Percentiles rank a stretch among this genome's conserved stretches.
These are phyloP conservation scores for Maudiozyma serrabonitensis DNA, from an alignment of 805 yeast species.

Conservation along the genomic window DNA sequence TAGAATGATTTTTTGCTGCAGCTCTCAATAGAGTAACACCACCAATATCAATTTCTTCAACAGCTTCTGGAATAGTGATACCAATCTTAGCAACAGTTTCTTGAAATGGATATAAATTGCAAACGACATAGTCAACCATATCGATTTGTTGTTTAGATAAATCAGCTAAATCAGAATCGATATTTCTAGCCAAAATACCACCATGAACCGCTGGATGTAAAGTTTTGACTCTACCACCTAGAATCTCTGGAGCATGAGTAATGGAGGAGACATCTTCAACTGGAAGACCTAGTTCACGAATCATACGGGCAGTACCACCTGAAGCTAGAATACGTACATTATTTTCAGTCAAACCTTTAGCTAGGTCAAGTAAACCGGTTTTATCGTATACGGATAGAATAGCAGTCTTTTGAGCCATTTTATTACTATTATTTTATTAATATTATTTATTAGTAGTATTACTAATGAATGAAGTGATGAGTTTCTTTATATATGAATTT, in stretches of 20 bases:
- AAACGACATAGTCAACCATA: slow-evolving; percentile 92
- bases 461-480: too few species aligned
- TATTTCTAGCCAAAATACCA: slow-evolving; percentile 88
- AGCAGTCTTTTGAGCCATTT: slow-evolving; percentile 55
- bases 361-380: slow-evolving; percentile 89
- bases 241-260: slow-evolving; percentile 97
- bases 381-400: slow-evolving; percentile 94
- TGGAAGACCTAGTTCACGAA: slow-evolving; percentile 95
- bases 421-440: neutral
- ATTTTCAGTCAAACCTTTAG: slow-evolving; percentile 82
- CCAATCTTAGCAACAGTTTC: slow-evolving; percentile 92
- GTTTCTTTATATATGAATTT: too few species aligned
- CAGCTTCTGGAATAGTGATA: slow-evolving; percentile 94
- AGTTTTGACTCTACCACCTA: slow-evolving; percentile 96
- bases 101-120: slow-evolving; percentile 96
- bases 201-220: slow-evolving; percentile 98
- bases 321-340: slow-evolving; percentile 88
- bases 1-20: slow-evolving; percentile 94
- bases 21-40: slow-evolving; percentile 96
- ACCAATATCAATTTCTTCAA: slow-evolving; percentile 96
- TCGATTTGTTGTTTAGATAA: slow-evolving; percentile 80
- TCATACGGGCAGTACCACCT: slow-evolving; percentile 91
- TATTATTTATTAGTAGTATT: too few species aligned
- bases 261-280: slow-evolving; percentile 91
- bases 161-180: slow-evolving; percentile 81